These are phyloP conservation scores for Brettanomyces bruxellensis DNA, from an alignment of 805 yeast species.

Conservation along the genomic window DNA sequence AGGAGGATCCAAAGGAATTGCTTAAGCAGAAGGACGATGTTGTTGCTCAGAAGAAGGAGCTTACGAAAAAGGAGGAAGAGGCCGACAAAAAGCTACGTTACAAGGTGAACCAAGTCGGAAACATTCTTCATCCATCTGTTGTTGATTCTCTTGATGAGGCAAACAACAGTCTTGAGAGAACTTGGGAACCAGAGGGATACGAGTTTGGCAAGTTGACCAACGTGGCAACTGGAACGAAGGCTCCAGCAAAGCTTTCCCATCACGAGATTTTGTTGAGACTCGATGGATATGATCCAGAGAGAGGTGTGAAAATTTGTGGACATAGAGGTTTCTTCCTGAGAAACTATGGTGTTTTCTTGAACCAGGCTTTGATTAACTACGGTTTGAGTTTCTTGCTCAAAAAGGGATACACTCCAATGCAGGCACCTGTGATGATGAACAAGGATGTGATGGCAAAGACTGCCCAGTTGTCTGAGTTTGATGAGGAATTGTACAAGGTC, in stretches of 20 bases:
- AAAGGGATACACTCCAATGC: constrained; percentile 79
- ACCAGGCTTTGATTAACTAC: constrained; percentile 96
- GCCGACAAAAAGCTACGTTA: constrained; percentile 66
- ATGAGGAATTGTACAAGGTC: constrained; percentile 96
- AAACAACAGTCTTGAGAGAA: constrained; percentile 77
- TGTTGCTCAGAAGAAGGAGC: constrained; percentile 57
- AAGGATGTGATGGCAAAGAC: constrained; percentile 99
- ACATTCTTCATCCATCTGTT: constrained; percentile 88
- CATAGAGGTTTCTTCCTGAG: constrained; percentile 98
- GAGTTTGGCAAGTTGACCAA: constrained; percentile 44
- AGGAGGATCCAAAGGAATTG: constrained; percentile 86
- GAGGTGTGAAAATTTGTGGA: constrained; percentile 96
- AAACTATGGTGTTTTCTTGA: constrained; percentile 91
- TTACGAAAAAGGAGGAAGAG: constrained; percentile 61
- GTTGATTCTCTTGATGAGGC: constrained; percentile 84
- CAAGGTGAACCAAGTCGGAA: constrained; percentile 88
- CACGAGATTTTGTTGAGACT: constrained; percentile 90
- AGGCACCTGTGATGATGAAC: constrained; percentile 99
- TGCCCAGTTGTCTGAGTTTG: constrained; percentile 95
- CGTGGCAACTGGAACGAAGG: constrained; percentile 69
- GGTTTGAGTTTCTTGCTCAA: constrained; percentile 75
- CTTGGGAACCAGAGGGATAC: constrained; percentile 73
- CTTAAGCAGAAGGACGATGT: constrained; percentile 73
- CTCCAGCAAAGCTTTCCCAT: constrained; percentile 76
- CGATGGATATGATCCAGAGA: constrained; percentile 97